Base-by-base conservation (phyloP, 1,284 basidiomycete species). In the Sutorius eximius region DNA sequence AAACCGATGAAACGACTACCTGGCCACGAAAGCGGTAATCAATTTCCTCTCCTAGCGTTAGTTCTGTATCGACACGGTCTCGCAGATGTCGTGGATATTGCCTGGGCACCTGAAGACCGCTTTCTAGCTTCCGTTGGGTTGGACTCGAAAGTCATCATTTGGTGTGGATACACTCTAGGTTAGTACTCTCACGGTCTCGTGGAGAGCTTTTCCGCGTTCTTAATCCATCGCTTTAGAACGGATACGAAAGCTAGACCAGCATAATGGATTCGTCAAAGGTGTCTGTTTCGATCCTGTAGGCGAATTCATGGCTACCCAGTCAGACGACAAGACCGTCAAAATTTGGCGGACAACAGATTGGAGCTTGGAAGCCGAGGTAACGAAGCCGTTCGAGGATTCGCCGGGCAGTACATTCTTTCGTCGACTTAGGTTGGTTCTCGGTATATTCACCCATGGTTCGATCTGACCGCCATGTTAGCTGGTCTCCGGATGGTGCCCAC, bases 231-330 rank as follows among this genome's bases (percentile, higher is more conserved):
- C 30, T 16, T 12, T 59, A 91, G 94, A 95, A 62, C 85, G 88
- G 10, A 70, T 98, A 45, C 79, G 82, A 45, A 92, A 89, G 66
- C 82, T 99, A 33, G 90, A 93, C 55, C 85, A 86, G 51, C 97
- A 99, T 69, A 86, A 93, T 65, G 95, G 95, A 6, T 98, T 98
- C 70, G 95, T 99, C 62, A 99, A 99, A 73, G 97, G 97, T 51
- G 93, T 99, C 47, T 95, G 93, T 64, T 99, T 95, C 86, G 97
- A 99, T 73, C 96, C 97, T 1, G 91, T 96, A 5, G 96, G 96
- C 45, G 91, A 98, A 72, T 98, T 88, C 68, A 83, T 99, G 50
- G 95, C 95, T 8, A 97, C 95, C n/a, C 86, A 95, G 72, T 96
- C 94, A 13, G 96, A 98, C 71, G 97, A 99, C 75, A 87, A 93